phyloP scores from a whole-genome alignment of 306 rosid species.

The Abrus precatorius region DNA sequence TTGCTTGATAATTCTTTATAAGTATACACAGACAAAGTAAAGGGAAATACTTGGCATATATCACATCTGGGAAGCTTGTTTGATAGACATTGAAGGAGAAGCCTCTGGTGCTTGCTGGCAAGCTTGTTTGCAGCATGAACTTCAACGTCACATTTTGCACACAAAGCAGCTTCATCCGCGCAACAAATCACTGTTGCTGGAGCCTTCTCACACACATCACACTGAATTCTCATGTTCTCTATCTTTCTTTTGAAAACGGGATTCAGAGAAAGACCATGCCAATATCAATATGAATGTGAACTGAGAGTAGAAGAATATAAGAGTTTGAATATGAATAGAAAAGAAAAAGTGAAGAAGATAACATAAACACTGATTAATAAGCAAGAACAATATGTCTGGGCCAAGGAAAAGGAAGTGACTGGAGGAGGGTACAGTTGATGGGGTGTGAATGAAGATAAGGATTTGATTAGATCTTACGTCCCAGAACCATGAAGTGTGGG shows the following conservation, averaged over 20 bases:
- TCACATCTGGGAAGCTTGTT: slow-evolving; percentile 94
- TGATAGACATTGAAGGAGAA: slow-evolving; percentile 82
- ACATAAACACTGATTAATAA: slow-evolving; percentile 21
- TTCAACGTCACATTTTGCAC: slow-evolving; percentile 90
- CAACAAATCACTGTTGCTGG: slow-evolving; percentile 96
- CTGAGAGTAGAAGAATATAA: background rate
- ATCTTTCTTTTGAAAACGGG: background rate
- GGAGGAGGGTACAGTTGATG: slow-evolving; percentile 51
- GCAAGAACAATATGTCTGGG: background rate
- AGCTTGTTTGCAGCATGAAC: slow-evolving; percentile 99
- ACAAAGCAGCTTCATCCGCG: slow-evolving; percentile 96
- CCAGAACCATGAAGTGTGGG: slow-evolving; percentile 40
- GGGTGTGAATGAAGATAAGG: slow-evolving; percentile 49
- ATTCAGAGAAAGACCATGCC: slow-evolving; percentile 13
- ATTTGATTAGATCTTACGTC: slow-evolving; percentile 31
- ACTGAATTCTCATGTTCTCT: slow-evolving; percentile 84
- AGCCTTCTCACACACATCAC: slow-evolving; percentile 97
- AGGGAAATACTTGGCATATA: slow-evolving; percentile 82
- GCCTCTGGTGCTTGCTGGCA: slow-evolving; percentile 97
- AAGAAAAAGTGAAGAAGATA: background rate
- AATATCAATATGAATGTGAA: slow-evolving; percentile 32
- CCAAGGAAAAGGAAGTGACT: slow-evolving; percentile 39
- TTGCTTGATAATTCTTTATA: no score
- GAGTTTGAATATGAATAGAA: background rate
- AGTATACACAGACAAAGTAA: background rate